Base-by-base conservation (phyloP, 2,329 filamentous ascomycete species). In the Fusarium stilboides region DNA sequence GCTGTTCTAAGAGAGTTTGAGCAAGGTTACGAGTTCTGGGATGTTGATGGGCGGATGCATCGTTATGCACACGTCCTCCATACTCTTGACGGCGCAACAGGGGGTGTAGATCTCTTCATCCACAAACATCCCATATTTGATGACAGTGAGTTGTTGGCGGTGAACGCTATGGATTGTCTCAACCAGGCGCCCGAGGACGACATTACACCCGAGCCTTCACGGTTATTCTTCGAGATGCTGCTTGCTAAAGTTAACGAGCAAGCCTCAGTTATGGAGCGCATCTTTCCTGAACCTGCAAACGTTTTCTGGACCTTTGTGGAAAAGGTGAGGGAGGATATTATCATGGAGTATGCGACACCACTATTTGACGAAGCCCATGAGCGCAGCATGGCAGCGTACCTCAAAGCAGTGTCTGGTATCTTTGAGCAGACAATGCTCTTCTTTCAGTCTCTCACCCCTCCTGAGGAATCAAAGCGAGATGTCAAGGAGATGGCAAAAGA, bases 1-100 rank as follows among this genome's bases (percentile, higher is more conserved):
- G 94, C 94, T 5, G 94, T 97, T 5, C 82, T 98, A 52, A 88
- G 92, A 49, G 96, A 99, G 78, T 99, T 99, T 72, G 92, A 97
- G 79, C 92, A 96, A 75, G 96, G 94, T 6, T 97, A 97, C 71
- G 93, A 96, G 77, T 90, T 89, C 43, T 92, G 92, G 82, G 95
- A 99, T 77, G 89, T 97, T 55, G 92, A 97, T 69, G 94, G 93
- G 3, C 87, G 90, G 55, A 98, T 98, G 95, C 89, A 87, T 71
- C 89, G 92, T 75, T 98, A 97, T 79, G 94, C 94, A 3, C 89
- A 94, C 72, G 94, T 99, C 17, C 82, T 99, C 58, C 89, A 92
- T 60, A 87, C 88, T 3, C 84, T 99, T 44, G 97, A 97, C 77
- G 94, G 93, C 26, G 94, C 94, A 17, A 85, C 86, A 40, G 90